phyloP scores from a whole-genome alignment of 2,329 filamentous ascomycete genomes.

The Sarocladium oryzae region DNA sequence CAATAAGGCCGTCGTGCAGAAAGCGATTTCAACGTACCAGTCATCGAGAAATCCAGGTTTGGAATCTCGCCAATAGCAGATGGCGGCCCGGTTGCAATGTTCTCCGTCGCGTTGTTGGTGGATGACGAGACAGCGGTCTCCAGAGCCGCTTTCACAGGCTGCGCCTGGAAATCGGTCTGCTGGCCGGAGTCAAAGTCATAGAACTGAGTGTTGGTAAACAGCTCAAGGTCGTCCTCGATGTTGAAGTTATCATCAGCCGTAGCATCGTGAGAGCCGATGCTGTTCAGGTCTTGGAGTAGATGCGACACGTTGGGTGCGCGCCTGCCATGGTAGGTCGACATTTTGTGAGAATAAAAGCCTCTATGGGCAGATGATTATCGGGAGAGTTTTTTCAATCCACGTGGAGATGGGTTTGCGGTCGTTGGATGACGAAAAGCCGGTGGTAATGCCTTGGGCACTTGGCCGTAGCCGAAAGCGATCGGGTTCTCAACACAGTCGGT shows the following conservation, averaged over 20 bases:
- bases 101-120: slow-evolving; percentile 28
- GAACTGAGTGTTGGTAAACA: slow-evolving; percentile 80
- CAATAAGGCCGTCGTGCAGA: too few species aligned
- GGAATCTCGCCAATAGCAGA: slow-evolving; percentile 40
- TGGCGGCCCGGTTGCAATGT: slow-evolving; percentile 29
- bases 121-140: slow-evolving; percentile 19
- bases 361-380: neutral
- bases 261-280: slow-evolving; percentile 54
- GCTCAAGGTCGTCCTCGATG: slow-evolving; percentile 64
- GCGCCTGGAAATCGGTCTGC: slow-evolving; percentile 49
- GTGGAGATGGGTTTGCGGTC: neutral
- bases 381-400: neutral
- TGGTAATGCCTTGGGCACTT: neutral
- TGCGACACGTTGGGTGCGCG: slow-evolving; percentile 82
- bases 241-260: slow-evolving; percentile 51
- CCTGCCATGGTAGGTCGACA: slow-evolving; percentile 71
- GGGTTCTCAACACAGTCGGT: slow-evolving; percentile 1
- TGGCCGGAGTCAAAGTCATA: slow-evolving; percentile 69
- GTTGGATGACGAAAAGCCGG: neutral
- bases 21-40: slow-evolving; percentile 37
- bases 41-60: slow-evolving; percentile 40
- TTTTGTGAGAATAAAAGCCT: slow-evolving; percentile 24
- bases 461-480: slow-evolving; percentile 6
- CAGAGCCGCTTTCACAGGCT: slow-evolving; percentile 37
- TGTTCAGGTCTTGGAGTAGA: slow-evolving; percentile 82